Evolutionary conservation across 352 stramenopile genomes (phyloP).

Genomic region (Phytophthora kernoviae): DNA sequence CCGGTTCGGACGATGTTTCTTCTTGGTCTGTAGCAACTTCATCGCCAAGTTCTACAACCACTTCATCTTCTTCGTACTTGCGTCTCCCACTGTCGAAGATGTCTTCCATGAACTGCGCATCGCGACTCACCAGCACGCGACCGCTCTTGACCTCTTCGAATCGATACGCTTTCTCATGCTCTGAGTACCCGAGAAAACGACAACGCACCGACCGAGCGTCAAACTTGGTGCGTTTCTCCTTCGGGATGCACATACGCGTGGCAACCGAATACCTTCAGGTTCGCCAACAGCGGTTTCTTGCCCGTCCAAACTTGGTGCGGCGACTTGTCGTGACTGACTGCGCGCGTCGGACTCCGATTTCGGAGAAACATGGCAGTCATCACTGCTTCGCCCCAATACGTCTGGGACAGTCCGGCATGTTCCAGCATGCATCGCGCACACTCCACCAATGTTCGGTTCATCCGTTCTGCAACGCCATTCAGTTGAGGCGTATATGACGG

Average conservation of each 20-base stretch:
- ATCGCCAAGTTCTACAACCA: not conserved
- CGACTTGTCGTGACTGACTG: too few species aligned
- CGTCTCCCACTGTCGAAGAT: constrained; percentile 16
- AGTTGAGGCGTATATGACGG: constrained; percentile 18
- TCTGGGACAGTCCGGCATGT: constrained; percentile 8
- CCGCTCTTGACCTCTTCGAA: not conserved
- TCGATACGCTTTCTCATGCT: not conserved
- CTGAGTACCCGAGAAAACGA: too few species aligned
- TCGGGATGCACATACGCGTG: too few species aligned
- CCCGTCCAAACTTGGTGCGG: constrained; percentile 8
- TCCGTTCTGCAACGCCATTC: constrained; percentile 16
- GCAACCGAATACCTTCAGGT: not conserved
- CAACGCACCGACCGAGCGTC: too few species aligned
- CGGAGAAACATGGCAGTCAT: constrained; percentile 9
- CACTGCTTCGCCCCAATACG: constrained; percentile 8
- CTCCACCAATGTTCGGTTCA: constrained; percentile 9
- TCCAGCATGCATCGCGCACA: constrained; percentile 9
- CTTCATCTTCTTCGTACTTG: not conserved
- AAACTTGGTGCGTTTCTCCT: too few species aligned
- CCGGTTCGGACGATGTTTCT: too few species aligned
- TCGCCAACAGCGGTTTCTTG: constrained; percentile 16
- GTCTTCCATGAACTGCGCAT: constrained; percentile 23
- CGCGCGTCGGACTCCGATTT: constrained; percentile 7
- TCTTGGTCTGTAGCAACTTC: not conserved
- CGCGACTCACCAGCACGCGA: constrained; percentile 11